Evolutionary conservation across 2,329 filamentous ascomycete genomes (phyloP), one percentile per base, ranked within the genome.

Genomic region (Diaporthe ilicicola): DNA sequence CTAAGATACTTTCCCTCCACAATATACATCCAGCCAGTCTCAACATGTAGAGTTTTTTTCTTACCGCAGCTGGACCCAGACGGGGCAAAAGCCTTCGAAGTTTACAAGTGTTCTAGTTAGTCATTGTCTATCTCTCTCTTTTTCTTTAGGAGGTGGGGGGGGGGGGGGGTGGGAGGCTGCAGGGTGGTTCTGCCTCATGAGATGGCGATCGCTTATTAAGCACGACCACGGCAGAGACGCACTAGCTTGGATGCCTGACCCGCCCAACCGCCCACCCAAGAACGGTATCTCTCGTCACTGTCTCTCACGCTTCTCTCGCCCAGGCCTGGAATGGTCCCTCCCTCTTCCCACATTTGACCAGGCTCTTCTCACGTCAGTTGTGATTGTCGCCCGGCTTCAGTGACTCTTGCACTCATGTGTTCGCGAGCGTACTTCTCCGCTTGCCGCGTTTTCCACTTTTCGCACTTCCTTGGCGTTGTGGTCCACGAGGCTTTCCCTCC

Each of bases 381-480:
- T 65, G 29, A 71, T 65, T 71, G 55, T 69, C 46, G 71, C 71
- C 71, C 64, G 64, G 50, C 24, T 51, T 64, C 50, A 61, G 64
- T 71, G 71, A 68, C 64, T 50, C 44, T 70, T 53, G 34, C 50
- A 51, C 53, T 42, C n/a, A 12, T 39, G 44, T 48, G 46, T 24
- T 42, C 8, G 17, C 55, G 66, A 53, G 66, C 32, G 24, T 67
- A 46, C 42, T 37, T 59, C 44, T 29, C 55, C 59, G 56, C 54
- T 54, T 53, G 34, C 56, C 24, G 44, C 64, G 56, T 66, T 42
- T 66, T 32, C 50, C 55, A 72, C 53, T 29, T 50, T 19, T 39
- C 55, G 61, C 48, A 66, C 64, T 48, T 59, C 48, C 34, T 50
- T 61, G 51, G 62, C 19, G 70, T 32, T 29, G 55, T 71, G 42